Base-by-base conservation (phyloP, 2,329 filamentous ascomycete genomes). In the Fusarium bactridioides region DNA sequence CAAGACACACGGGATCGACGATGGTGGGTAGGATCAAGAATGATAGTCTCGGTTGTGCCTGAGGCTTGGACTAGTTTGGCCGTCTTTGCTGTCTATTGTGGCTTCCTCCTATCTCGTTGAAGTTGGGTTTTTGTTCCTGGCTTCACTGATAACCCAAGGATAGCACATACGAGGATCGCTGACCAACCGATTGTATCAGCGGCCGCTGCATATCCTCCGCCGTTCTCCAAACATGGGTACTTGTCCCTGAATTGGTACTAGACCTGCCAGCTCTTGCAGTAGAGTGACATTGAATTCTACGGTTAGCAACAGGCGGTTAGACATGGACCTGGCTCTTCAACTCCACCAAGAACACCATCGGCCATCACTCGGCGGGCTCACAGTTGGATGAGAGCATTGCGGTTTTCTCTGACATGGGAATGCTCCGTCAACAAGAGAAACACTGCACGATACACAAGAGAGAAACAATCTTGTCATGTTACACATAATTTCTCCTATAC, bases 11-110 rank as follows among this genome's bases (percentile, higher is more conserved):
- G 57, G 55, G 61, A 68, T 69, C 68, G 72, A 75, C 69, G 75
- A 76, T 74, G 64, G 75, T 75, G 72, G 70, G 74, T 76, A 75
- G 69, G 75, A 74, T 67, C 70, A 53, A 74, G 69, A 54, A 61
- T 62, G 64, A 69, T 72, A 74, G 68, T 73, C 63, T 51, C 56
- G 70, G 70, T 62, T 69, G 71, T 73, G 70, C 71, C 71, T 73
- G 70, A 71, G 73, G 74, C 73, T 77, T 66, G 55, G 56, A 43
- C 71, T 67, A 71, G 33, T 45, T 41, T 60, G 48, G 55, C 38
- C 43, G 21, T 56, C 40, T 29, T 40, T 53, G 51, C 35, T 65
- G 38, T 66, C 31, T 70, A 37, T 40, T 38, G 67, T 61, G 53
- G 55, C 71, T 73, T 72, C 70, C 63, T 64, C 25, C 48, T 38